These are phyloP conservation scores for Fusarium sp. DNA, from an alignment of 2,329 filamentous ascomycete species.

Conservation along the genomic window DNA sequence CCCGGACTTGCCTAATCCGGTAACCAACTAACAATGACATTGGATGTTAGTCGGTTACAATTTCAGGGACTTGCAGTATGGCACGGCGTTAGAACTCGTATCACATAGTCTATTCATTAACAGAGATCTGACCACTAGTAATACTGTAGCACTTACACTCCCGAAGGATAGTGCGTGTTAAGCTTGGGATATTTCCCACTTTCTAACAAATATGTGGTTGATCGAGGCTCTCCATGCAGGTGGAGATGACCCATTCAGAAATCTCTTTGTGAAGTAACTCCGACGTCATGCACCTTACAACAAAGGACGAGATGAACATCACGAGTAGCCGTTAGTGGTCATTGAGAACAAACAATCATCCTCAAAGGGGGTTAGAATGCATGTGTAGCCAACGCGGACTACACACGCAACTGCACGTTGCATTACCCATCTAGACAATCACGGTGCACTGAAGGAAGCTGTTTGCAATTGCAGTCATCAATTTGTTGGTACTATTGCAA, in stretches of 20 bases:
- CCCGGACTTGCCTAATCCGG: slow-evolving; percentile 50
- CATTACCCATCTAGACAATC: neutral
- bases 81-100: slow-evolving; percentile 6
- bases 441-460: neutral
- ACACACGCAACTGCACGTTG: neutral
- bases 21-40: slow-evolving; percentile 31
- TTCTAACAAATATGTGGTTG: neutral
- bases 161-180: neutral
- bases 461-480: slow-evolving; percentile 13
- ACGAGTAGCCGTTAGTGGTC: neutral
- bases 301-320: neutral
- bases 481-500: slow-evolving; percentile 38
- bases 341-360: neutral
- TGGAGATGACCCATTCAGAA: slow-evolving; percentile 9
- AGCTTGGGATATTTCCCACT: no score
- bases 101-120: neutral
- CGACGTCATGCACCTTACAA: slow-evolving; percentile 2
- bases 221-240: neutral
- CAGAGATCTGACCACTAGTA: neutral
- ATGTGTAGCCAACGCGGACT: neutral
- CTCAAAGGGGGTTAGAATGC: neutral
- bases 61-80: slow-evolving; percentile 24
- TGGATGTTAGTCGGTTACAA: slow-evolving; percentile 5
- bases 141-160: neutral
- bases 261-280: slow-evolving; percentile 22